These are phyloP conservation scores for Microdochium trichocladiopsis DNA, from an alignment of 2,329 filamentous ascomycete genomes.

Conservation along the genomic window DNA sequence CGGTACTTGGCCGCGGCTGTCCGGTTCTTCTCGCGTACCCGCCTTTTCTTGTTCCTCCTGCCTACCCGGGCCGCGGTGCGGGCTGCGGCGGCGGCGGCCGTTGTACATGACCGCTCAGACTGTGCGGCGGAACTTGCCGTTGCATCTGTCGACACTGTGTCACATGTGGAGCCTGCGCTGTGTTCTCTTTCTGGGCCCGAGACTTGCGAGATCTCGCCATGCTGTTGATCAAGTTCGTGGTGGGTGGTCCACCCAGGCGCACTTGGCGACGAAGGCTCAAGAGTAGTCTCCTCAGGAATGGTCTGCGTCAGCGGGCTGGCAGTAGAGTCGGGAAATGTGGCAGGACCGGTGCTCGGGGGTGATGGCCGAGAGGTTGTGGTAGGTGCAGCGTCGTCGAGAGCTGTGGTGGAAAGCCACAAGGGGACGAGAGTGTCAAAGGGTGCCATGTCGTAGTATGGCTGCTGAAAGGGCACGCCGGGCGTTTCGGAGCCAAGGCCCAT, in stretches of 20 bases:
- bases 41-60: slow-evolving; percentile 2
- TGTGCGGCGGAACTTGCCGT: not conserved
- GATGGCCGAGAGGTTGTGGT: not conserved
- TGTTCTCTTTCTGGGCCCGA: too few species aligned
- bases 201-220: not conserved
- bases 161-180: not conserved
- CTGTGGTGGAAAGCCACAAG: not conserved
- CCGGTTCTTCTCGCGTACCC: slow-evolving; percentile 16
- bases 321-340: not conserved
- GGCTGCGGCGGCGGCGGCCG: too few species aligned
- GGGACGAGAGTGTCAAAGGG: not conserved
- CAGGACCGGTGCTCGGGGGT: not conserved
- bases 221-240: not conserved
- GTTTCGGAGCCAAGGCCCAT: not conserved
- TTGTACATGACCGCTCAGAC: not conserved
- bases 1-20: slow-evolving; percentile 17
- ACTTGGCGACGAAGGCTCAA: not conserved
- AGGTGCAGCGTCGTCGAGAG: not conserved
- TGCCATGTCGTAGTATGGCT: not conserved
- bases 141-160: too few species aligned
- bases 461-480: not conserved
- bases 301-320: not conserved
- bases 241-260: not conserved
- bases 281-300: not conserved
- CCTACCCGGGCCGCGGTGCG: too few species aligned